Percentiles rank a stretch among this genome's conserved stretches.
These are phyloP conservation scores for Colletotrichum sp. DNA, from an alignment of 2,329 filamentous ascomycete species.

Conservation along the genomic window DNA sequence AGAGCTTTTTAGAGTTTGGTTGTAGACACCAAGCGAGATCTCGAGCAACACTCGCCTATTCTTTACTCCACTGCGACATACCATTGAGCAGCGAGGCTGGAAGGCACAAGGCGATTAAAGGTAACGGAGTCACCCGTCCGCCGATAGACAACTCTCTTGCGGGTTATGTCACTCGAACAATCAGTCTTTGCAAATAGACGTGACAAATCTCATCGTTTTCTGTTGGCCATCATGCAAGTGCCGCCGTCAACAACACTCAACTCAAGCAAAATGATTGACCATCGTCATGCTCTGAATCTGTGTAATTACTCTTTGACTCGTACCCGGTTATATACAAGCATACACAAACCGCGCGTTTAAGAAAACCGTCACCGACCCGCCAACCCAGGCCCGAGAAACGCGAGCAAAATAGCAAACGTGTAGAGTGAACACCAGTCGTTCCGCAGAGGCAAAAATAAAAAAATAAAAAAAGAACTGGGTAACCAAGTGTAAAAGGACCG, in stretches of 20 bases:
- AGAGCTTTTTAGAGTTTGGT: not conserved
- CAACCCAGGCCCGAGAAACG: not conserved
- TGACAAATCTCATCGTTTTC: not conserved
- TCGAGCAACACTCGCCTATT: not conserved
- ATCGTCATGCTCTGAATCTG: not conserved
- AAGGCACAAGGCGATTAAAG: not conserved
- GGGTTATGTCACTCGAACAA: rapidly evolving
- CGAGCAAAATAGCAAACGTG: not conserved
- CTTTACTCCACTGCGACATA: rapidly evolving
- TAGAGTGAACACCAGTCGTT: not conserved
- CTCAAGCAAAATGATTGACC: not conserved
- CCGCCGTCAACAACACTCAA: not conserved
- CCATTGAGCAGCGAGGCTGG: not conserved
- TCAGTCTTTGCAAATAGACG: not conserved
- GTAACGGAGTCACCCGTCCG: not conserved
- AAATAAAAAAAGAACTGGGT: not conserved
- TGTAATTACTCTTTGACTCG: slow-evolving; percentile 15
- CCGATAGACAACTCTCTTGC: not conserved
- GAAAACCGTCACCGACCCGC: not conserved
- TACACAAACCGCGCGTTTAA: not conserved
- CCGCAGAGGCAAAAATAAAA: not conserved
- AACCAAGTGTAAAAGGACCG: not conserved
- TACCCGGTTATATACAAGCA: slow-evolving; percentile 15
- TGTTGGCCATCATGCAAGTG: not conserved
- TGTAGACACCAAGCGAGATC: not conserved